Evolutionary conservation across 495 filamentous ascomycete genomes (phyloP).

Genomic region (Trichodelitschia bisporula): DNA sequence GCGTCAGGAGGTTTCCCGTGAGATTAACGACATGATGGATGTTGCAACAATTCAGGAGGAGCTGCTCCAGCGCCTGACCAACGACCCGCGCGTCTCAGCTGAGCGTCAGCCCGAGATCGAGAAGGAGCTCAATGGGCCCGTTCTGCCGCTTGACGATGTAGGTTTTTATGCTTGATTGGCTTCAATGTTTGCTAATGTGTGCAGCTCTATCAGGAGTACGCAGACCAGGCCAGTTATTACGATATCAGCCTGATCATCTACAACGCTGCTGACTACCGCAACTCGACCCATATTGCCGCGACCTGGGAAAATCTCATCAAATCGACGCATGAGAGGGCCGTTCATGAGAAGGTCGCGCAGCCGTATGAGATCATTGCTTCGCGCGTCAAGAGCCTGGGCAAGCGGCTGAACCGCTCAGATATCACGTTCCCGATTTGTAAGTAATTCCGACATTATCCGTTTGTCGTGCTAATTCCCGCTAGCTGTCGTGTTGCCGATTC

Average conservation of each 20-base stretch:
- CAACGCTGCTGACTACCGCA: conserved; percentile 67
- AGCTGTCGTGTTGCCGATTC: too few species aligned
- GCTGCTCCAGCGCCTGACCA: conserved; percentile 51
- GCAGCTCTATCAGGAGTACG: conserved; percentile 74
- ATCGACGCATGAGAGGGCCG: too few species aligned
- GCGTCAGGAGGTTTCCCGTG: conserved; percentile 53
- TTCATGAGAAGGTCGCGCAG: conserved; percentile 12
- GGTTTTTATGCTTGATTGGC: conserved; percentile 13
- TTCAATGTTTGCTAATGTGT: conserved; percentile 3
- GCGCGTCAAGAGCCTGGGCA: conserved; percentile 49
- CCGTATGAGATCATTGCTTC: conserved; percentile 63
- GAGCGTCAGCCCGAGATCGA: conserved; percentile 36
- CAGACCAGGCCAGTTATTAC: conserved; percentile 69
- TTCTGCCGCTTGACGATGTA: conserved; percentile 51
- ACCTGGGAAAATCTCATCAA: conserved; percentile 72
- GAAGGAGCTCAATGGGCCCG: conserved; percentile 41
- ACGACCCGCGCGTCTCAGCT: conserved; percentile 37
- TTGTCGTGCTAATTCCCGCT: conserved; percentile 1
- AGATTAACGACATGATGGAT: conserved; percentile 68
- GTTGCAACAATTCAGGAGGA: conserved; percentile 91
- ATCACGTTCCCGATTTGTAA: conserved; percentile 52
- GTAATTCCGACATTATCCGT: conserved; percentile 26
- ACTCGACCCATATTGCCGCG: conserved; percentile 47
- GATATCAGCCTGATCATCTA: conserved; percentile 85
- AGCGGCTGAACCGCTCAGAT: conserved; percentile 51